Evolutionary conservation across 805 yeast genomes (phyloP), one percentile per base, ranked within the genome.

Genomic region (Lipomyces sp.): DNA sequence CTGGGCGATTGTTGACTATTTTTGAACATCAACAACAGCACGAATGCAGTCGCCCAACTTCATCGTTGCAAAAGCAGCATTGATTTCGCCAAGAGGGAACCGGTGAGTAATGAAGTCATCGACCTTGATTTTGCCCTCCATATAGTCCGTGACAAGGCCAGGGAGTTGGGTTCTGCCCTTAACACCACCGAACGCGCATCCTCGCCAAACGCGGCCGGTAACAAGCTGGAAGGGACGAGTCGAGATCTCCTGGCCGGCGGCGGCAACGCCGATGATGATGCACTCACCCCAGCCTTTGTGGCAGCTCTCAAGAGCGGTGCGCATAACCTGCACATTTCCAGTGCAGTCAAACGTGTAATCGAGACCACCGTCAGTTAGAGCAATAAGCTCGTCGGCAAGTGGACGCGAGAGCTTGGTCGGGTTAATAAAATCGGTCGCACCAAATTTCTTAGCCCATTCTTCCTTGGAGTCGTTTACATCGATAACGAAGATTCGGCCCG

Each of bases 271-370:
- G 67, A 93, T 93, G 64, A 93, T 76, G 62, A 91, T 79, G 21
- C 96, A 88, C 67, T 83, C 81, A 72, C 99, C 99, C 97, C 98
- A 93, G 60, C 99, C 99, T 73, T 90, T 91, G 76, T 93, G 98
- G 70, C 96, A 89, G 21, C 95, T 86, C 76, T 93, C 98, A 60
- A 93, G 78, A 26, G 98, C 98, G 66, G 82, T 76, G 74, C 98
- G 83, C 99, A 93, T 93, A 43, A 93, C 98, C 40, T 79, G 71
- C 56, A 83, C 90, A 67, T 91, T 93, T 74, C 99, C 99, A 46
- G 98, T 93, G 76, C 98, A 90, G 76, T 93, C 98, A 66, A 93
- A 93, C 28, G 98, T 90, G 74, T 69, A 88, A 64, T 93, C 99
- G 58, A 88, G 79, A 47, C 99, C 99, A 63, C 99, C 99, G 65